These are phyloP conservation scores for Penicillium psychrosexuale DNA, from an alignment of 2,329 filamentous ascomycete species.

Conservation along the genomic window DNA sequence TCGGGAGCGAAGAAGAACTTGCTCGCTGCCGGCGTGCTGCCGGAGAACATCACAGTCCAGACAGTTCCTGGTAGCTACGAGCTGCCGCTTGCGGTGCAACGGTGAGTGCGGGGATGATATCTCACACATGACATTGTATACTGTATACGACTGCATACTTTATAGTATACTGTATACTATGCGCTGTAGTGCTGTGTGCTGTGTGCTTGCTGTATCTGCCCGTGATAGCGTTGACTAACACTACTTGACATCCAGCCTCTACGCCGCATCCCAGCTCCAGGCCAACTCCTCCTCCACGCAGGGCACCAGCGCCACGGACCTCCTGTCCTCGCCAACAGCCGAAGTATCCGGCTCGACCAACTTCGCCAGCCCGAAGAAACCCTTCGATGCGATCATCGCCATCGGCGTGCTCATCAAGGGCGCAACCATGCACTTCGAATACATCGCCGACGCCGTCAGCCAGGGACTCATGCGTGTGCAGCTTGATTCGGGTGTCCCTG, in stretches of 20 bases:
- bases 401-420: constrained; percentile 97
- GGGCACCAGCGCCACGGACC: constrained; percentile 50
- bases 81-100: constrained; percentile 83
- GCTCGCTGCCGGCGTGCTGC: constrained; percentile 72
- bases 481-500: constrained; percentile 80
- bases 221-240: background rate
- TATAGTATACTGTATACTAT: background rate
- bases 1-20: constrained; percentile 76
- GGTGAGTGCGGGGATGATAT: constrained; percentile 48
- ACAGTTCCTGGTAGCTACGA: constrained; percentile 94
- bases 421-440: constrained; percentile 99
- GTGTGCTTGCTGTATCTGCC: background rate
- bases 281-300: constrained; percentile 49
- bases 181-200: background rate
- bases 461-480: constrained; percentile 94
- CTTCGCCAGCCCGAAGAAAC: constrained; percentile 42
- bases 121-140: background rate
- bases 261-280: constrained; percentile 82
- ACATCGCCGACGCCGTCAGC: constrained; percentile 87
- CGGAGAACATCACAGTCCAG: constrained; percentile 84
- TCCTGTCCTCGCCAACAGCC: constrained; percentile 61
- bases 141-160: background rate
- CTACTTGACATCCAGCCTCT: constrained; percentile 56
- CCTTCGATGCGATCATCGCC: constrained; percentile 92
- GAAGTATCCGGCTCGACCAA: constrained; percentile 58